Percentiles rank a stretch among this genome's conserved stretches.
Conservation (phyloP, 2,329 filamentous ascomycete genomes). For the Polychaeton citri region DNA sequence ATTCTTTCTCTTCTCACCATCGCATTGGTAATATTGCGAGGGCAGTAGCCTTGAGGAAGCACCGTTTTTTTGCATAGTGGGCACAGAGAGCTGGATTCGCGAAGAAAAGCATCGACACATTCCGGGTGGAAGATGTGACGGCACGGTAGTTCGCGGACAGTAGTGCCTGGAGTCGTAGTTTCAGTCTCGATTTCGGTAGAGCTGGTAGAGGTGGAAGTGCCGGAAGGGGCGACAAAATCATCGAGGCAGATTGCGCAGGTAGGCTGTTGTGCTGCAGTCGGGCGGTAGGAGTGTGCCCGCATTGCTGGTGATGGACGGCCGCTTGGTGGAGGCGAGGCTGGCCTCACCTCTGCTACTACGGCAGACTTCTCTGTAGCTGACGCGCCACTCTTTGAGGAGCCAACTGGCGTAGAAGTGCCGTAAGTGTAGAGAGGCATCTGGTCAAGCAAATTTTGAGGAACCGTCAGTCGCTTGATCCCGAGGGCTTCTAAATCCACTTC, state of each 20-base stretch:
- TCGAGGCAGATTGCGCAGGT: constrained; percentile 85
- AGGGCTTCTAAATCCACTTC: constrained; percentile 78
- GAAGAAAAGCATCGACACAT: constrained; percentile 78
- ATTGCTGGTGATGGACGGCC: constrained; percentile 7
- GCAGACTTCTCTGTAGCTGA: constrained; percentile 9
- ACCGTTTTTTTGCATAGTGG: constrained; percentile 81
- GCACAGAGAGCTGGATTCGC: constrained; percentile 69
- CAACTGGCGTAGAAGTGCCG: constrained; percentile 10
- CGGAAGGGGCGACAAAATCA: constrained; percentile 43
- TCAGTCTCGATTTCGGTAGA: constrained; percentile 1
- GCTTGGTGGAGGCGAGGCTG: constrained; percentile 5
- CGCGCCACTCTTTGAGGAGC: background rate
- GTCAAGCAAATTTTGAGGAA: constrained; percentile 58
- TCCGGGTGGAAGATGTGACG: constrained; percentile 87
- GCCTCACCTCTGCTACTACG: background rate
- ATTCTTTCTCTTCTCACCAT: constrained; percentile 76
- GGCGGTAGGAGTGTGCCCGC: constrained; percentile 10
- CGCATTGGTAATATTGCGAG: constrained; percentile 57
- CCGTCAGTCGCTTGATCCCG: constrained; percentile 69
- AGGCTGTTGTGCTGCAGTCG: constrained; percentile 51
- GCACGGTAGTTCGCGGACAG: constrained; percentile 76
- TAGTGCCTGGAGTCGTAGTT: constrained; percentile 25
- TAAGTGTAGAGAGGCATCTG: constrained; percentile 72
- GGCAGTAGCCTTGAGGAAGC: constrained; percentile 50
- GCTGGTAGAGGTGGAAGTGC: constrained; percentile 25